phyloP scores from a whole-genome alignment of 441 rosid genomes.

The Erodium chrysanthum region DNA sequence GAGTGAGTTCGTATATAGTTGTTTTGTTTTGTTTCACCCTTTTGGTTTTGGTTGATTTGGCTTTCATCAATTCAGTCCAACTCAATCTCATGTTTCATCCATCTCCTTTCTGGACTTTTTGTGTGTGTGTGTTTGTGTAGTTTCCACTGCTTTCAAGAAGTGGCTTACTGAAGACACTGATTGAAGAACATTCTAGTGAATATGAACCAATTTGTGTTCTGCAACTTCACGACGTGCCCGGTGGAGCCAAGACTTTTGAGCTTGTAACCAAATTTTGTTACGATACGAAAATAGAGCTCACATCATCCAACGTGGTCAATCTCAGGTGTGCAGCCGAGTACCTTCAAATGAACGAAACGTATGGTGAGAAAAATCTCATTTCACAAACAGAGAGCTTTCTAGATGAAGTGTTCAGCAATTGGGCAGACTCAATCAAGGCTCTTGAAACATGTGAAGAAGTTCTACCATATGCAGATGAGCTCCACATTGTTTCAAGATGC shows the following conservation, averaged over 20 bases:
- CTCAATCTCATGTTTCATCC: background rate
- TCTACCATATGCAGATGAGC: slow-evolving; percentile 56
- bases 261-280: slow-evolving; percentile 76
- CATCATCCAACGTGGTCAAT: slow-evolving; percentile 44
- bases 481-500: slow-evolving; percentile 73
- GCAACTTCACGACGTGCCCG: slow-evolving; percentile 65
- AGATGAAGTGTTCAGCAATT: slow-evolving; percentile 43
- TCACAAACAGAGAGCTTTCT: slow-evolving; percentile 59
- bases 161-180: slow-evolving; percentile 43
- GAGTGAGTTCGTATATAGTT: no score
- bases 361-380: slow-evolving; percentile 67
- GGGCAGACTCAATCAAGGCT: slow-evolving; percentile 70
- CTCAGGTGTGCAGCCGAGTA: slow-evolving; percentile 83
- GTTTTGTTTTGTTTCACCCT: background rate
- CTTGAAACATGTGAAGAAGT: slow-evolving; percentile 66
- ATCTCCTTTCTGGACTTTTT: background rate
- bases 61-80: background rate
- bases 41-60: slow-evolving; percentile 1
- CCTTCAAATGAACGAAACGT: slow-evolving; percentile 64
- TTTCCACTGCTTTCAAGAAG: slow-evolving; percentile 89
- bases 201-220: slow-evolving; percentile 36
- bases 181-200: slow-evolving; percentile 30
- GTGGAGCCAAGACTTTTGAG: slow-evolving; percentile 62
- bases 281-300: slow-evolving; percentile 60
- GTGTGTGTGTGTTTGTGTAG: slow-evolving; percentile 28